phyloP scores from a whole-genome alignment of 2,329 filamentous ascomycete species.

The Fonsecaea multimorphosa region DNA sequence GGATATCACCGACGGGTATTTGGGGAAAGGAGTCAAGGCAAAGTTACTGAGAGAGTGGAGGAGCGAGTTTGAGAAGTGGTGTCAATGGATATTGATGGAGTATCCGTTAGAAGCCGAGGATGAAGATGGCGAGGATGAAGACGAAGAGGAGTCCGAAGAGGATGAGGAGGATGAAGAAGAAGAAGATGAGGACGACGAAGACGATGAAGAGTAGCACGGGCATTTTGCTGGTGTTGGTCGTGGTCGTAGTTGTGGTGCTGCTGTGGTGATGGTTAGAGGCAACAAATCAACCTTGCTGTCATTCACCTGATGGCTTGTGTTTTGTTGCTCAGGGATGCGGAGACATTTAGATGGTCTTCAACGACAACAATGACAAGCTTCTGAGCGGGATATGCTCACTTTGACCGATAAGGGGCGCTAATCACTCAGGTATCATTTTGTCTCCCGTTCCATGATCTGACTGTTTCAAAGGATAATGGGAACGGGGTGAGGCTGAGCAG shows the following conservation, averaged over 20 bases:
- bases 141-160: constrained; percentile 37
- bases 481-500: neutral
- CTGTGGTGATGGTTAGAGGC: constrained; percentile 2
- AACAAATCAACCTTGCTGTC: constrained; percentile 9
- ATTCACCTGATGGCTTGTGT: constrained; percentile 5
- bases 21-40: constrained; percentile 74
- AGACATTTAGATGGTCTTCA: constrained; percentile 10
- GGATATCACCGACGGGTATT: constrained; percentile 74
- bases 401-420: neutral
- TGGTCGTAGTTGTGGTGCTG: neutral
- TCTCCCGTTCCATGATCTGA: neutral
- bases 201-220: neutral
- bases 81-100: constrained; percentile 84
- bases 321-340: neutral
- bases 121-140: constrained; percentile 43
- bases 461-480: neutral
- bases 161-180: constrained; percentile 38
- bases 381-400: neutral
- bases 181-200: constrained; percentile 31
- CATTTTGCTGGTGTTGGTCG: neutral
- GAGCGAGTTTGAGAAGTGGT: constrained; percentile 85
- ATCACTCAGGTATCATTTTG: neutral
- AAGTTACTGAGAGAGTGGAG: constrained; percentile 78
- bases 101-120: constrained; percentile 63
- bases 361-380: constrained; percentile 7